Evolutionary conservation across 352 stramenopile genomes (phyloP), one percentile per base, ranked within the genome.

Genomic region (Phytophthora tentaculata): DNA sequence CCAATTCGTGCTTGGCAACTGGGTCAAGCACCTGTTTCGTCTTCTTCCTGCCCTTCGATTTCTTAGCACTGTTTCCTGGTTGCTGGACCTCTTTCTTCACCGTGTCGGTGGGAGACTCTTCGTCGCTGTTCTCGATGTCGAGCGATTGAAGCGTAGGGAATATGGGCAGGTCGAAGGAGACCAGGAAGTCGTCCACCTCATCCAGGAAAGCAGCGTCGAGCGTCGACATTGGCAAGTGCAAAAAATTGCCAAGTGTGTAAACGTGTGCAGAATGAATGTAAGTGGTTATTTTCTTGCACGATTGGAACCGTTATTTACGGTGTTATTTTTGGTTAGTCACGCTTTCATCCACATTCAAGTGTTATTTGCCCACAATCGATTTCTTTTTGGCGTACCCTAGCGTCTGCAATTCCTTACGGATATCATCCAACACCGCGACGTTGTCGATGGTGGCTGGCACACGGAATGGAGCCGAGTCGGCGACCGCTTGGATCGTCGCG

Each of bases 391-490:
- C 79, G 35, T 83, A 87, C 12, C 79, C 79, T n/a, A 87, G 68
- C 24, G 65, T 62, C 41, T 83, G 62, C 2, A 84, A 67, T 12
- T 71, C 72, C 4, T 24, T 22, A 9, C 67, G 63, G 47, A 83
- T 78, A 60, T 80, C 71, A 28, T 77, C 73, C 19, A 87, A 65
- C 9, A 83, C 74, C 5, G 64, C 56, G 23, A 71, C 69, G 41
- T 84, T 83, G 16, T 87, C 79, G 50, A 87, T 87, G n/a, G 79
- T 87, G 39, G 79, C 73, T 8, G 79, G 79, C 49, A 87, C 58
- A 22, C 76, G 66, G 56, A 77, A 84, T 24, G 71, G 71, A 10
- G 61, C 23, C 20, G 75, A 81, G 48, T 84, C 69, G 1, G 79
- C 79, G n/a, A 83, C 70, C 24, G 76, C 77, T 37, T 87, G 74